phyloP scores from a whole-genome alignment of 257 asterid species.

The Solanum medicagineum region DNA sequence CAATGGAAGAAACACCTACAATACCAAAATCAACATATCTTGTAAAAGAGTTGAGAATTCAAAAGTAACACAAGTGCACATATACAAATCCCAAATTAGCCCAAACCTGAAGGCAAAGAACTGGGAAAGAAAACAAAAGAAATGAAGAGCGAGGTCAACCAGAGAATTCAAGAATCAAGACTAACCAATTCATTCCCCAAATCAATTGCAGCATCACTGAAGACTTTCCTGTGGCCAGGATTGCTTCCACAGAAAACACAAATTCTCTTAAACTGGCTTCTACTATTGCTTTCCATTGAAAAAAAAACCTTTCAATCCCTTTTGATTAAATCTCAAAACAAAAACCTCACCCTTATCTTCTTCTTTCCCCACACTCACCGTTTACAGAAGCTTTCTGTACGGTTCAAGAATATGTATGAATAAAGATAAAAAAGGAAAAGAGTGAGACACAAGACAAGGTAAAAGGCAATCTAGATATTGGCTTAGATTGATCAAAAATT shows the following conservation, averaged over 20 bases:
- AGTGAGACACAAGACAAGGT: not conserved
- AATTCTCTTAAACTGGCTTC: conserved; percentile 69
- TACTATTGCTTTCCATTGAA: conserved; percentile 48
- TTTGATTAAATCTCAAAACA: not conserved
- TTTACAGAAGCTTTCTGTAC: not conserved
- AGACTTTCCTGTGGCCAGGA: conserved; percentile 79
- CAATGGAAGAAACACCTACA: not conserved
- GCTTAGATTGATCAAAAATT: conserved; percentile 4
- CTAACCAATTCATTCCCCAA: conserved; percentile 93
- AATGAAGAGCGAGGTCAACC: not conserved
- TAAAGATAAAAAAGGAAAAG: not conserved
- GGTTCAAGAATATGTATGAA: not conserved
- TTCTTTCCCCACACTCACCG: not conserved
- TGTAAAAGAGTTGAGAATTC: not conserved
- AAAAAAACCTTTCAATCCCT: not conserved
- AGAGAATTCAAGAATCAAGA: not conserved
- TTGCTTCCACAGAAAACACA: conserved; percentile 97
- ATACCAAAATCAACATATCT: not conserved
- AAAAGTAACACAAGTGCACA: not conserved
- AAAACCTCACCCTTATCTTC: not conserved
- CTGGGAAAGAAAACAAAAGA: not conserved
- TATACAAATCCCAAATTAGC: not conserved
- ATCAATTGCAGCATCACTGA: conserved; percentile 96
- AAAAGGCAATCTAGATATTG: conserved; percentile 19
- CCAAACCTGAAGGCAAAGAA: not conserved